Evolutionary conservation across 2,329 filamentous ascomycete genomes (phyloP), one percentile per base, ranked within the genome.

Genomic region (Botrytis byssoidea): DNA sequence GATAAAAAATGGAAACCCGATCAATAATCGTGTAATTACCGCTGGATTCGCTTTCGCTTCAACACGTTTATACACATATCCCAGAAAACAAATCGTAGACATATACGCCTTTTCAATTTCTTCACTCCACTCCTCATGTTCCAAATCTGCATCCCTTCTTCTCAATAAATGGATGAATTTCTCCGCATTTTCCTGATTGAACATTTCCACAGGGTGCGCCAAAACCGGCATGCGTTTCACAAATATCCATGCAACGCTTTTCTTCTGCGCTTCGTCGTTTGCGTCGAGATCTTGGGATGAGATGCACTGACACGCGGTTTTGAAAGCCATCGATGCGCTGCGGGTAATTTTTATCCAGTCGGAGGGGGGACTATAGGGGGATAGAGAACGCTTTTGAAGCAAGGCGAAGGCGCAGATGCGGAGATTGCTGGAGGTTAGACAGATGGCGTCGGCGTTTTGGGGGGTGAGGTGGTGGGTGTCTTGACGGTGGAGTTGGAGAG

Each of bases 271-370:
- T n/a, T 40, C 44, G n/a, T 51, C 25, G 46, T n/a, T n/a, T 2
- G 55, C 25, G 18, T 68, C 22, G 2, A 20, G 3, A 14, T 57
- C 12, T 9, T 3, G 22, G 1, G 32, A 16, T 37, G n/a, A 37
- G 35, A 42, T 57, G 22, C 65, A 57, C n/a, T 14, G 16, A 40
- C 65, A 68, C 3, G 65, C 65, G 22, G 70, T 68, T 42, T 42
- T 72, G 60, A 77, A 75, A 10, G 75, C 72, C 12, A n/a, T 40
- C 12, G 69, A 72, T 4, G 74, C 70, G 7, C 66, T 57, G 29
- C 71, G 65, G 14, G 35, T 71, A 65, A 79, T 77, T 2, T 74
- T 59, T 7, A 79, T 67, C 75, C 77, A 78, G 25, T 76, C 74
- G 3, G 63, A 67, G 4, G 78, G 77, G 2, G 77, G 76, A 3